These are phyloP conservation scores for Wickerhamomyces sp. DNA, from an alignment of 1,139 yeast species.

Conservation along the genomic window DNA sequence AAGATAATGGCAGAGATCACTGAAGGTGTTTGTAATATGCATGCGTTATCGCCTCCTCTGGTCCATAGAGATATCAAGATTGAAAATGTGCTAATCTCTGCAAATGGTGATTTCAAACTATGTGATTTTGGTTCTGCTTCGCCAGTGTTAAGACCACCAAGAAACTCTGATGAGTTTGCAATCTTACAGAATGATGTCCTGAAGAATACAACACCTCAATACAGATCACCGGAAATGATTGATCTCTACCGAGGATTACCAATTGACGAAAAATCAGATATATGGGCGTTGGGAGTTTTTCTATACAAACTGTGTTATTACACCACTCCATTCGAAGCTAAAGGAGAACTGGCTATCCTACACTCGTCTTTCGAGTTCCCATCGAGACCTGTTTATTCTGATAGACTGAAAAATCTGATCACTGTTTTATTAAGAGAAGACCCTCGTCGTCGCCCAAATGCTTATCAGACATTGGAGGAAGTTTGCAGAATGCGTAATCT, in stretches of 20 bases:
- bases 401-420: conserved; percentile 52
- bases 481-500: conserved; percentile 54
- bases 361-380: conserved; percentile 62
- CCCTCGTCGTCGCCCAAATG: conserved; percentile 69
- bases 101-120: conserved; percentile 66
- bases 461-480: conserved; percentile 63
- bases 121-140: conserved; percentile 96
- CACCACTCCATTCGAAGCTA: conserved; percentile 90
- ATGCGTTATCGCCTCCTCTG: conserved; percentile 72
- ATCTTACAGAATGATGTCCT: conserved; percentile 75
- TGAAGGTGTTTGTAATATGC: conserved; percentile 84
- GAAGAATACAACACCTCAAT: conserved; percentile 96
- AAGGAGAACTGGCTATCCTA: conserved; percentile 63
- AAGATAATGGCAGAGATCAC: conserved; percentile 80
- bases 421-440: conserved; percentile 60
- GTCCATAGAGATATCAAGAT: conserved; percentile 93
- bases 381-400: conserved; percentile 38
- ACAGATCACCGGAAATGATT: conserved; percentile 94
- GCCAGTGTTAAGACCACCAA: conserved; percentile 59
- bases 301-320: conserved; percentile 88
- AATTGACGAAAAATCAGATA: conserved; percentile 89
- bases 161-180: conserved; percentile 59
- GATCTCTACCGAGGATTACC: conserved; percentile 82
- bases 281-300: conserved; percentile 95
- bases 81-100: conserved; percentile 85